Conservation (phyloP, 2,329 filamentous ascomycete species). For the Epichloe festucae region DNA sequence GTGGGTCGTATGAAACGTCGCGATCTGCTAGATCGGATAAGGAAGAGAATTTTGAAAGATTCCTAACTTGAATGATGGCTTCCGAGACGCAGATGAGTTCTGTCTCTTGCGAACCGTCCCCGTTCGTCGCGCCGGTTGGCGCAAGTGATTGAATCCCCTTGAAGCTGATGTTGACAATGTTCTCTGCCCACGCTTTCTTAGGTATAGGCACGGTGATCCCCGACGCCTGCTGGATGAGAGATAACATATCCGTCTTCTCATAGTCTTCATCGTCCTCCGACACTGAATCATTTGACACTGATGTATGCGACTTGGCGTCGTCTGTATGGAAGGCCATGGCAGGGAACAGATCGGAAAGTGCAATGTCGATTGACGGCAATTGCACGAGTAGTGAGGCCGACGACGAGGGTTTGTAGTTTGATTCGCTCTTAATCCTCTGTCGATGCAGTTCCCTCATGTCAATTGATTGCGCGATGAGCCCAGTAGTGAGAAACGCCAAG, state of each 20-base stretch:
- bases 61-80: constrained; percentile 41
- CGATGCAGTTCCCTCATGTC: constrained; percentile 35
- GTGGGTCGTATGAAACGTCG: constrained; percentile 48
- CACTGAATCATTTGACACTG: not conserved
- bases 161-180: constrained; percentile 47
- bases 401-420: constrained; percentile 21
- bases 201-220: constrained; percentile 8
- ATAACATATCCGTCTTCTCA: constrained; percentile 11
- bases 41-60: constrained; percentile 40
- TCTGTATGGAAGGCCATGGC: constrained; percentile 18
- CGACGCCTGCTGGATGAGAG: constrained; percentile 12
- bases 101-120: constrained; percentile 6
- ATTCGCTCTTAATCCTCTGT: constrained; percentile 28
- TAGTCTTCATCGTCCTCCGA: constrained; percentile 2
- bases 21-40: constrained; percentile 42
- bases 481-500: constrained; percentile 35
- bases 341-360: constrained; percentile 33
- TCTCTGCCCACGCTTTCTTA: constrained; percentile 41
- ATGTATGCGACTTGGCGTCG: constrained; percentile 7
- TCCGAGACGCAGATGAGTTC: constrained; percentile 31
- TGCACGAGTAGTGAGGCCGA: constrained; percentile 30
- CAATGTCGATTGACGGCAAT: constrained; percentile 35
- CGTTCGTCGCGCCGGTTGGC: constrained; percentile 3
- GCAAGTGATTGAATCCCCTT: constrained; percentile 26
- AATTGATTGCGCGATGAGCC: constrained; percentile 36